Conservation (phyloP, 2,329 filamentous ascomycete genomes). For the Fusarium bulbicola region DNA sequence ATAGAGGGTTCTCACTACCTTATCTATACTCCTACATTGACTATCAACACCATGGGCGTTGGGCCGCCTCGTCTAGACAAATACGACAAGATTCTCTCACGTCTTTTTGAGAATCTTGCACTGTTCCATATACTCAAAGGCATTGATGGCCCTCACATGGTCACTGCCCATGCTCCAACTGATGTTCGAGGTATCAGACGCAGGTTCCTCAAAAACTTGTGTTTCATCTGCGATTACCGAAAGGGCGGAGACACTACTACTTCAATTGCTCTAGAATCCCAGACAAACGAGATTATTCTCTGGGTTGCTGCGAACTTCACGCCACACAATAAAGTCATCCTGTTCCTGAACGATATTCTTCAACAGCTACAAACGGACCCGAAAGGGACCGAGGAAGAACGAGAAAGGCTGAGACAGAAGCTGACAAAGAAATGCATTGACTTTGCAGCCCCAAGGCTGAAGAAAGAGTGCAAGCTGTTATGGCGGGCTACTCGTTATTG, state of each 20-base stretch:
- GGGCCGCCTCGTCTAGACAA: slow-evolving; percentile 26
- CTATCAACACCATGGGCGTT: neutral
- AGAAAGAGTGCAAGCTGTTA: slow-evolving; percentile 33
- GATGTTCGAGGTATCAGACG: slow-evolving; percentile 12
- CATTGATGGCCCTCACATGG: slow-evolving; percentile 18
- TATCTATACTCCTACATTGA: neutral
- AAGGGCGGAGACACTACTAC: slow-evolving; percentile 58
- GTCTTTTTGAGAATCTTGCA: slow-evolving; percentile 36
- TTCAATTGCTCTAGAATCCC: slow-evolving; percentile 54
- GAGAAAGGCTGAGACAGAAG: neutral
- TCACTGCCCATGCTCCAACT: neutral
- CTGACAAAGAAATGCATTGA: slow-evolving; percentile 8
- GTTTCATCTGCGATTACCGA: slow-evolving; percentile 56
- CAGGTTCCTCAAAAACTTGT: slow-evolving; percentile 51
- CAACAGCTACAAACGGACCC: neutral
- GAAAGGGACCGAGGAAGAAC: neutral
- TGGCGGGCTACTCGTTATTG: slow-evolving; percentile 23
- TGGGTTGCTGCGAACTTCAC: slow-evolving; percentile 56
- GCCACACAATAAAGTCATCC: slow-evolving; percentile 23
- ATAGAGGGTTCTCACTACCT: neutral
- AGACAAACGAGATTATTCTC: slow-evolving; percentile 46
- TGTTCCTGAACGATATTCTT: slow-evolving; percentile 46
- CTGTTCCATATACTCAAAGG: slow-evolving; percentile 25
- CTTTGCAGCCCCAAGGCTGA: slow-evolving; percentile 38
- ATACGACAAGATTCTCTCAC: slow-evolving; percentile 23